Evolutionary conservation across 2,329 filamentous ascomycete genomes (phyloP).

Genomic region (Colletotrichum caudatum): DNA sequence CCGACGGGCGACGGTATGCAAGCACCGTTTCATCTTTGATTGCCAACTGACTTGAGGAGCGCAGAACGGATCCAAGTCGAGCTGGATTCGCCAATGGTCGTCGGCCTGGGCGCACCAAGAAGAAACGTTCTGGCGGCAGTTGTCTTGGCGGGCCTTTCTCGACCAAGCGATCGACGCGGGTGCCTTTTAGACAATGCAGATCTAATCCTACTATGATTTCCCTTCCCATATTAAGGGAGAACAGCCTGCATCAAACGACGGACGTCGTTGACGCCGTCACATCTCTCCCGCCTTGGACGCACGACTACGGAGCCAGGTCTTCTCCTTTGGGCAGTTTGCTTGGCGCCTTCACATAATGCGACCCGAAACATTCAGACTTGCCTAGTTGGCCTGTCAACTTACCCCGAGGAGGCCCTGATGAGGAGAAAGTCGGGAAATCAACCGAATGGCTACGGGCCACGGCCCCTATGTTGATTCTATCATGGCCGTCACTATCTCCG

Average conservation of each 20-base stretch:
- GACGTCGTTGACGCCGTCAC: neutral
- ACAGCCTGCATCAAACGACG: neutral
- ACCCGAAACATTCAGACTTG: neutral
- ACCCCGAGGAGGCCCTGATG: neutral
- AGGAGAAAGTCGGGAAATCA: neutral
- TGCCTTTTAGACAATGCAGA: constrained; percentile 7
- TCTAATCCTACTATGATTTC: constrained; percentile 32
- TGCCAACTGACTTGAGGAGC: constrained; percentile 28
- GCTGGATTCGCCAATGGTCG: constrained; percentile 15
- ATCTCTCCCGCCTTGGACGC: neutral
- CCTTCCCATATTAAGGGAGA: constrained; percentile 39
- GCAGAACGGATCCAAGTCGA: neutral
- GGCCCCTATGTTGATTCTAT: constrained; percentile 6
- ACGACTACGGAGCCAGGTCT: neutral
- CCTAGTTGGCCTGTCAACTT: neutral
- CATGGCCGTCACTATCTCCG: constrained; percentile 31
- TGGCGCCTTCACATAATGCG: neutral
- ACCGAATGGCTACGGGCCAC: neutral
- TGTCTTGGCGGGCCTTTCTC: constrained; percentile 35
- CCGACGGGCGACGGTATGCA: constrained; percentile 19
- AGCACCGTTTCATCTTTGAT: constrained; percentile 33
- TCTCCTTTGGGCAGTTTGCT: neutral
- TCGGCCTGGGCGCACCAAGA: constrained; percentile 26
- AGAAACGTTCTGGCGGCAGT: constrained; percentile 30
- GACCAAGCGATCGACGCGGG: constrained; percentile 35